Evolutionary conservation across 495 filamentous ascomycete genomes (phyloP), one percentile per base, ranked within the genome.

Genomic region (Hypoxylon lienhwacheense): DNA sequence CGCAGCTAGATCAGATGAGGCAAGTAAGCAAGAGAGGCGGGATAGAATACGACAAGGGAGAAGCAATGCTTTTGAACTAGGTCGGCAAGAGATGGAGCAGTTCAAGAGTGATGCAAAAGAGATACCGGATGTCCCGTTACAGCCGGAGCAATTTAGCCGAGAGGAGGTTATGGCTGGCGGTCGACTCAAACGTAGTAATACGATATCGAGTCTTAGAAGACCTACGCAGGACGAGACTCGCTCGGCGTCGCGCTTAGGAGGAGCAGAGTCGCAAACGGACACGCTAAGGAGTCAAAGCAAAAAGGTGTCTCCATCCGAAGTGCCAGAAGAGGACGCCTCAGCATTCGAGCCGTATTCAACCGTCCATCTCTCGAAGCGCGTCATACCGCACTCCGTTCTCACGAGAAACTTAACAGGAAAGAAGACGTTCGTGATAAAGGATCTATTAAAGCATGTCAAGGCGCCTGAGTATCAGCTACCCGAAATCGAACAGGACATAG

Each of bases 391-490:
- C 71, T 76, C 78, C 8, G 83, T 83, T 32, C 72, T 99, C 17
- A 82, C 82, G 7, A 84, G 91, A 29, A 87, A 84, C 7, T 74
- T 99, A 3, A 68, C 81, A 11, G 81, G 81, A 22, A 97, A 93
- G 67, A 88, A 83, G 39, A 77, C 85, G 8, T 87, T 88, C 46
- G 78, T 81, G 8, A 81, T 97, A 44, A 91, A 95, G 1, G 86
- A 91, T 50, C 79, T 97, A 14, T 77, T 99, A 26, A 85, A 85
- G 54, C 78, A 77, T 8, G 81, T 99, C 44, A 92, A 89, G 68
- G 81, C 82, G 0, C 95, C 92, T 0, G 77, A 86, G n/a, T 99
- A 87, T 66, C 81, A 88, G 20, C 79, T 91, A 0, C 95, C 95
- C 1, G 85, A 93, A 34, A 74, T 92, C 15, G 89, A 95, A 58